Percentiles rank a stretch among this genome's conserved stretches.
Conservation (phyloP, 345 rosid species). For the Dovyalis caffra region DNA sequence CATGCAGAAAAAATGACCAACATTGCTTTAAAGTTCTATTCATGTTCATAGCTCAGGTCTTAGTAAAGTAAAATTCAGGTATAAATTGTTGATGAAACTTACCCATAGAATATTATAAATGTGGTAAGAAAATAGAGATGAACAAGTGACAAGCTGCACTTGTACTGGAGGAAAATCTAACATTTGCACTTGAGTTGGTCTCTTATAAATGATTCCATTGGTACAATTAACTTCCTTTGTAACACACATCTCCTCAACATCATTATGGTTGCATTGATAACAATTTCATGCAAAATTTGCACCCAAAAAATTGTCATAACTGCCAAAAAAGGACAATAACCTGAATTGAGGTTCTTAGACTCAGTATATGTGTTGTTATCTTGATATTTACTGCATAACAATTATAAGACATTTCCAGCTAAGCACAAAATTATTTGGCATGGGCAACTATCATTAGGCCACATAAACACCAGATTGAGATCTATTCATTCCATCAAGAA, state of each 20-base stretch:
- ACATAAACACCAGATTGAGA: constrained; percentile 2
- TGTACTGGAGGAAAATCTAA: not conserved
- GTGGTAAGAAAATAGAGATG: no score
- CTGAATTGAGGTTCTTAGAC: not conserved
- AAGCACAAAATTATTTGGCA: not conserved
- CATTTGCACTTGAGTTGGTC: not conserved
- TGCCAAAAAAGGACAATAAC: not conserved
- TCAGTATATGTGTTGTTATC: not conserved
- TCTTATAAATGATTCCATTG: not conserved
- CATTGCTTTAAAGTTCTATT: constrained; percentile 1
- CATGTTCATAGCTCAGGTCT: not conserved
- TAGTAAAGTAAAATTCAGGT: not conserved
- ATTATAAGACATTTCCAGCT: not conserved
- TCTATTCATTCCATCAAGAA: constrained; percentile 2
- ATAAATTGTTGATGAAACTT: constrained; percentile 1
- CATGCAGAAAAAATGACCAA: not conserved
- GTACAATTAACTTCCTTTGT: not conserved
- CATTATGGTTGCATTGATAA: not conserved
- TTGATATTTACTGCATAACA: not conserved
- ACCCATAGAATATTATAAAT: no score
- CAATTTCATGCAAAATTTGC: constrained; percentile 3
- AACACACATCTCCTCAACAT: not conserved
- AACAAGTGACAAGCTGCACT: no score
- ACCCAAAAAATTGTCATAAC: not conserved
- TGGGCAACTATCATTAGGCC: not conserved